A percentile compares a stretch with the other conserved stretches of the same genome.
These are phyloP conservation scores for Histomonas meleagridis DNA, from an alignment of 208 protist species.

Conservation along the genomic window DNA sequence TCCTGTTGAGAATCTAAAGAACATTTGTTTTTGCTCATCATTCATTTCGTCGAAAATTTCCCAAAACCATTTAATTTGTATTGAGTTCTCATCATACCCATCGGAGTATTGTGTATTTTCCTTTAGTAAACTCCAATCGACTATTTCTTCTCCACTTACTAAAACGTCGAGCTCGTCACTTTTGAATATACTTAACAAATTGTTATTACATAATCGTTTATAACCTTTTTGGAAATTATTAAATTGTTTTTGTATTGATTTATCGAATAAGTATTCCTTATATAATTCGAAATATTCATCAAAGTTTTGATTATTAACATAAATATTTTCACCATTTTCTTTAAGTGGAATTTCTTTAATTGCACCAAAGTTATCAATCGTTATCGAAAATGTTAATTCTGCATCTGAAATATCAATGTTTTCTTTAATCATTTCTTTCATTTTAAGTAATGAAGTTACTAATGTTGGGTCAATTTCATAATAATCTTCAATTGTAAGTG, in stretches of 20 bases:
- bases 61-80: conserved; percentile 54
- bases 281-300: conserved; percentile 47
- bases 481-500: conserved; percentile 40
- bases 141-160: not conserved
- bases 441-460: not conserved
- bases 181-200: not conserved
- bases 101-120: conserved; percentile 40
- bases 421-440: conserved; percentile 29
- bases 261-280: conserved; percentile 43
- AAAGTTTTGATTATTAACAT: conserved; percentile 48
- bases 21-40: conserved; percentile 50
- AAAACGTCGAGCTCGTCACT: conserved; percentile 1
- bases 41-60: conserved; percentile 51
- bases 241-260: conserved; percentile 50
- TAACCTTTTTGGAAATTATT: conserved; percentile 39
- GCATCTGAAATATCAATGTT: not conserved
- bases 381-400: conserved; percentile 37
- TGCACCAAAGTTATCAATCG: conserved; percentile 28
- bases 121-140: not conserved
- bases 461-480: conserved; percentile 45
- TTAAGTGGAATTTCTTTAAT: conserved; percentile 40
- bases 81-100: conserved; percentile 48
- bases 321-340: conserved; percentile 38
- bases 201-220: not conserved
- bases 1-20: conserved; percentile 58